These are phyloP conservation scores for Arbutus unedo DNA, from an alignment of 148 eudicot species.

Conservation along the genomic window DNA sequence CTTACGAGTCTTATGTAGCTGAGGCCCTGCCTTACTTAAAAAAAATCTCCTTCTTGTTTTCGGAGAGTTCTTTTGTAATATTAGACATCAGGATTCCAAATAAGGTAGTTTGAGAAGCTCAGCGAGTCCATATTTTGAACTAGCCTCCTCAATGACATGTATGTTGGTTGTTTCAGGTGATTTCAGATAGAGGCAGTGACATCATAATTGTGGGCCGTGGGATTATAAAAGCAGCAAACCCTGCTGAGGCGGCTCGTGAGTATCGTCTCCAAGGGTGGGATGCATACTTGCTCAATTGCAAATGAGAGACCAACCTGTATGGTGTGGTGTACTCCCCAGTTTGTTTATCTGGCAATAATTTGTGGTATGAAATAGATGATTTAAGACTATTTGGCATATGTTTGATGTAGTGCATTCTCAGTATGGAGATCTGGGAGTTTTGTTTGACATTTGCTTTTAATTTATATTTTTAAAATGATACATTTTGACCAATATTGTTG, in stretches of 20 bases:
- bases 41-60: no score
- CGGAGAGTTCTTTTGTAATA: no score
- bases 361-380: not conserved
- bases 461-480: no score
- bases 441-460: no score
- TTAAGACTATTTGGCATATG: not conserved
- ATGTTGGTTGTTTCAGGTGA: constrained; percentile 46
- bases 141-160: not conserved
- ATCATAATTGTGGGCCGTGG: constrained; percentile 94
- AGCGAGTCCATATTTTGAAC: no score
- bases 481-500: no score
- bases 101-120: no score
- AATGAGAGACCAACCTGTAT: constrained; percentile 21
- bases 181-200: constrained; percentile 84
- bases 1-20: no score
- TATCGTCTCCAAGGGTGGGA: constrained; percentile 92
- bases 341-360: not conserved
- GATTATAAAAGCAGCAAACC: constrained; percentile 75
- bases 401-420: no score
- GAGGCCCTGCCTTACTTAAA: no score
- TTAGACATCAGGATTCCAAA: no score
- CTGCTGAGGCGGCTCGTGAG: constrained; percentile 77
- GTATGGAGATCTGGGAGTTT: no score
- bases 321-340: not conserved
- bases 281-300: constrained; percentile 61